Base-by-base conservation (phyloP, 2,329 filamentous ascomycete species). In the Aspergillus pseudoviridinutans region DNA sequence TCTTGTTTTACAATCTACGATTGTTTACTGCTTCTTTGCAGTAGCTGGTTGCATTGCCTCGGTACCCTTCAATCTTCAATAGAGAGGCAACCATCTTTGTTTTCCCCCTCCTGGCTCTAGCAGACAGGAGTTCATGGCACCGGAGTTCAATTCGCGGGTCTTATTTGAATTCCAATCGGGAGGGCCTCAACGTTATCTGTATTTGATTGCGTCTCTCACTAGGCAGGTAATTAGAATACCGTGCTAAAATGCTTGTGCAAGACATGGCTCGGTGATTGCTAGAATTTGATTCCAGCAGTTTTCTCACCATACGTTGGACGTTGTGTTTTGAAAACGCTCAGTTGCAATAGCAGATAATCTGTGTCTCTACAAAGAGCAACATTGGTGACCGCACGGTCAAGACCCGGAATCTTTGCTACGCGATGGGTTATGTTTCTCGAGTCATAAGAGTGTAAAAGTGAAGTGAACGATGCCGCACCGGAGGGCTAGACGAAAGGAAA, bases 1-100 rank as follows among this genome's bases (percentile, higher is more conserved):
- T 97, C 57, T 79, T 97, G 54, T 96, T 97, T 72, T 97, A 97
- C 60, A 76, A 72, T 22, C 66, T 79, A 52, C 72, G 74, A 24
- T 71, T 68, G 8, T 64, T 75, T 44, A 58, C 61, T 3, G 57
- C 59, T 49, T 35, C 57, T 32, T 50, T 54, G 6, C 51, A 55
- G 32, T 62, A 63, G 49, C 49, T 51, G 29, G 14, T 51, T 8
- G 29, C 44, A 14, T 24, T 47, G 20, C 44, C 20, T 27, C 14
- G 2, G 44, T 24, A 50, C 35, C 38, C 12, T 27, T 38, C 32
- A 27, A 20, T 28, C 27, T 20, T 27, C 28, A 47, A 25, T 22
- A 47, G 14, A 14, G 22, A 24, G 44, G 22, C 22, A 47, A 6
- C 8, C 22, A 14, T 24, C 24, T 25, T 25, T 17, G 2, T 3